Percentiles rank a stretch among this genome's conserved stretches.
Evolutionary conservation across 2,329 filamentous ascomycete genomes (phyloP).

Genomic region (Endocalyx cinctus): DNA sequence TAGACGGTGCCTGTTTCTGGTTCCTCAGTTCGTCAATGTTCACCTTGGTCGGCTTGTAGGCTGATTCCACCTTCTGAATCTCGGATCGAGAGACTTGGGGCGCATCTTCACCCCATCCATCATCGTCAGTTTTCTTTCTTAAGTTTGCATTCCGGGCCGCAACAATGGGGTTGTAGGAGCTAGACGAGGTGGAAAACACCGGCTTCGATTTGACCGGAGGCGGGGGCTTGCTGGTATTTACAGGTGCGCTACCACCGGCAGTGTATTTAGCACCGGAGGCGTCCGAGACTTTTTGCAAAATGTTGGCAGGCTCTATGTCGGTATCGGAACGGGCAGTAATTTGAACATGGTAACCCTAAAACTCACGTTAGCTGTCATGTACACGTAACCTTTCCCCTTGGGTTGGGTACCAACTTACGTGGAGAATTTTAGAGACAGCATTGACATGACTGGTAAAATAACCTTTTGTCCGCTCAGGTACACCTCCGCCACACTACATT

Average conservation of each 20-base stretch:
- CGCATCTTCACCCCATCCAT: conserved; percentile 94
- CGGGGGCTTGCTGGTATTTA: conserved; percentile 46
- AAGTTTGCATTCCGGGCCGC: conserved; percentile 58
- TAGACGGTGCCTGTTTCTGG: conserved; percentile 64
- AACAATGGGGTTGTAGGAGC: conserved; percentile 62
- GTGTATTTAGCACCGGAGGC: conserved; percentile 95
- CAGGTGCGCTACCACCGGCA: conserved; percentile 54
- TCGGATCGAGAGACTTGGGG: conserved; percentile 83
- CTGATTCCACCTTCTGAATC: conserved; percentile 85
- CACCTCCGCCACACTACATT: conserved; percentile 89
- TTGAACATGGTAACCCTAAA: conserved; percentile 90
- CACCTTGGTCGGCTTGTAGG: conserved; percentile 94
- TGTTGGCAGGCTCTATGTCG: conserved; percentile 81
- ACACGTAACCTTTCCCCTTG: too few relatives aligned
- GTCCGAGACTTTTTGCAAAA: conserved; percentile 91
- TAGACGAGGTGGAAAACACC: conserved; percentile 58
- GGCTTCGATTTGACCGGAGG: conserved; percentile 83
- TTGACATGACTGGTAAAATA: conserved; percentile 95
- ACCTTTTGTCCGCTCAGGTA: conserved; percentile 96
- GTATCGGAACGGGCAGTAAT: conserved; percentile 89
- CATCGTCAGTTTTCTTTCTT: conserved; percentile 59
- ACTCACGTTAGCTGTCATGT: conserved; percentile 28
- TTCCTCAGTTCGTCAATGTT: conserved; percentile 82
- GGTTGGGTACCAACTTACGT: conserved; percentile 46
- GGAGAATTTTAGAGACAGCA: conserved; percentile 84